These are phyloP conservation scores for Serendipita indica DNA, from an alignment of 768 basidiomycete species.

Conservation along the genomic window DNA sequence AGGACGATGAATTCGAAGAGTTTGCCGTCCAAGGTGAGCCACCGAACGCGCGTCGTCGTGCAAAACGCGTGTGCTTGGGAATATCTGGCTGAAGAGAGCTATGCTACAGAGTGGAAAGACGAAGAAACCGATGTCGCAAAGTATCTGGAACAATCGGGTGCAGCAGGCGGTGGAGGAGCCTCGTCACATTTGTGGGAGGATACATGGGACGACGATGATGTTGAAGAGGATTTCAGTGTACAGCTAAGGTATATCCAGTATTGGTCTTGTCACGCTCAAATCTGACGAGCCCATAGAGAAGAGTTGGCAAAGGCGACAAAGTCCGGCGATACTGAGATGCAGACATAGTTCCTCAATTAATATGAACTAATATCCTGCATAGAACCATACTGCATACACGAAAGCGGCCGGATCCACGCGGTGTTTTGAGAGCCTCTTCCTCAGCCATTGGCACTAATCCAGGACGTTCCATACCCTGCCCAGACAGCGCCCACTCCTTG, in stretches of 20 bases:
- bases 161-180: constrained; percentile 56
- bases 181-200: constrained; percentile 94
- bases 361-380: constrained; percentile 12
- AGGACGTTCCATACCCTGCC: constrained; percentile 41
- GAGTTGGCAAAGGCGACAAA: constrained; percentile 1
- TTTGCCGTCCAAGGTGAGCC: constrained; percentile 69
- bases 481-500: constrained; percentile 22
- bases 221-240: constrained; percentile 92
- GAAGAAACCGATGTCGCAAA: constrained; percentile 44
- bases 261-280: too few relatives aligned
- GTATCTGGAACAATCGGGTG: constrained; percentile 52
- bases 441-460: constrained; percentile 22
- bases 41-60: background rate
- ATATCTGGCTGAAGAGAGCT: background rate
- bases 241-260: constrained; percentile 59
- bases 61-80: background rate
- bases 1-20: constrained; percentile 96
- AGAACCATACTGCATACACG: too few relatives aligned
- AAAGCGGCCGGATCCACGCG: too few relatives aligned
- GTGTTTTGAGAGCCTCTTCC: background rate
- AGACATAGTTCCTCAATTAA: background rate
- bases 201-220: constrained; percentile 99
- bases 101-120: constrained; percentile 68
- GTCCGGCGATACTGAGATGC: background rate
- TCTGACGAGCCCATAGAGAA: background rate